Percentiles rank a stretch among this genome's conserved stretches.
phyloP scores from a whole-genome alignment of 139 green algal genomes.

The Chlamydomonas urium region DNA sequence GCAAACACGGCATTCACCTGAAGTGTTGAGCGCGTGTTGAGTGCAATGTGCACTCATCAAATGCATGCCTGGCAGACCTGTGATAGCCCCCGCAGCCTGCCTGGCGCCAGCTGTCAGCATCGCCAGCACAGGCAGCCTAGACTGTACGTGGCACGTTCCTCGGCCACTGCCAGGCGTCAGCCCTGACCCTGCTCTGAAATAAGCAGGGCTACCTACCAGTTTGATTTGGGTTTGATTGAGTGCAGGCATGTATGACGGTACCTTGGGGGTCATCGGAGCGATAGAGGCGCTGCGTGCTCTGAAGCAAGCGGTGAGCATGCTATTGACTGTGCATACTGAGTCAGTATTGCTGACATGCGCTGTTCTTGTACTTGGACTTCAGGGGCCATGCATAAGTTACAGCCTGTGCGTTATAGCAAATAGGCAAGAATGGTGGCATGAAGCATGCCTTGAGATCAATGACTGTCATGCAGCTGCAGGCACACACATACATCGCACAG shows the following conservation, averaged over 20 bases:
- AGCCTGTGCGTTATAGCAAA: background rate
- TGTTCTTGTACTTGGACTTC: background rate
- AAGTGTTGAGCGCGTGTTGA: background rate
- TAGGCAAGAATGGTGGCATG: background rate
- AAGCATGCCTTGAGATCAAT: background rate
- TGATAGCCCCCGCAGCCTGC: background rate
- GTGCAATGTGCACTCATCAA: background rate
- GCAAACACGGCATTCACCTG: background rate
- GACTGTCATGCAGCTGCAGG: background rate
- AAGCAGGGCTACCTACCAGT: background rate
- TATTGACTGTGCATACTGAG: background rate
- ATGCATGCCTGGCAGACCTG: background rate
- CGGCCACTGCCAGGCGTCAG: background rate
- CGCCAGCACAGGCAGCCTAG: background rate
- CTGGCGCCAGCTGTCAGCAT: background rate
- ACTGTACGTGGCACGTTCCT: background rate
- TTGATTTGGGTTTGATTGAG: background rate
- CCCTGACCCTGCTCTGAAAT: background rate
- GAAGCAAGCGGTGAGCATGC: slow-evolving; percentile 44
- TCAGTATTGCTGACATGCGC: background rate
- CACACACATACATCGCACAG: background rate
- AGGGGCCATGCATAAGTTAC: background rate
- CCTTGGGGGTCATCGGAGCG: slow-evolving; percentile 84
- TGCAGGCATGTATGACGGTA: slow-evolving; percentile 86
- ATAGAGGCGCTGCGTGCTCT: slow-evolving; percentile 83